These are phyloP conservation scores for Poa pratensis DNA, from an alignment of 176 grass and related monocot species.

Conservation along the genomic window DNA sequence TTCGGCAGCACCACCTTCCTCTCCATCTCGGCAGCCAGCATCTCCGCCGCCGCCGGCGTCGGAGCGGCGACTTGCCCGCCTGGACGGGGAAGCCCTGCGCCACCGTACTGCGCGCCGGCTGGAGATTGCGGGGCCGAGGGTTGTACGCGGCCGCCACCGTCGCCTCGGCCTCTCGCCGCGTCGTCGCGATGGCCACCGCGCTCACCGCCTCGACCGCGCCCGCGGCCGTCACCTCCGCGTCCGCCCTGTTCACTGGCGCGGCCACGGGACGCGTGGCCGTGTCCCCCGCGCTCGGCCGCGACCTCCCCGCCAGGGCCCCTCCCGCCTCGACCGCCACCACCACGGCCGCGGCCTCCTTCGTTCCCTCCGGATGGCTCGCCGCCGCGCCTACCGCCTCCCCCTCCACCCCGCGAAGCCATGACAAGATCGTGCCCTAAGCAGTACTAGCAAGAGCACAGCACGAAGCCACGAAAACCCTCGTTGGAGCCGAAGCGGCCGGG, in stretches of 20 bases:
- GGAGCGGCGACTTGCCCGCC: not conserved
- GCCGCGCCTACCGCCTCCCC: not conserved
- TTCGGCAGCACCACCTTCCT: not conserved
- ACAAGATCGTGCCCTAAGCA: no score
- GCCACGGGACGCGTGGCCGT: not conserved
- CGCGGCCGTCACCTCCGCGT: not conserved
- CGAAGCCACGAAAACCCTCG: not conserved
- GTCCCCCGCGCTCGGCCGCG: not conserved
- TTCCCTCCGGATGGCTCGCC: not conserved
- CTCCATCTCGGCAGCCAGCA: not conserved
- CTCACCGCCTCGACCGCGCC: not conserved
- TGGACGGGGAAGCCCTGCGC: not conserved
- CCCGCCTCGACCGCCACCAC: not conserved
- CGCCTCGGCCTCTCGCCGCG: conserved; percentile 5
- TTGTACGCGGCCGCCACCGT: not conserved
- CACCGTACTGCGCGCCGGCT: not conserved
- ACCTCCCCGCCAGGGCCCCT: not conserved
- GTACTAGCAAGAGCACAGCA: not conserved
- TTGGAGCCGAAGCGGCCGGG: not conserved
- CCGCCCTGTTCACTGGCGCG: not conserved
- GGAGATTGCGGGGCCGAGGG: conserved; percentile 3
- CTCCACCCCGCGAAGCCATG: not conserved
- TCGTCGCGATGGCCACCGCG: not conserved
- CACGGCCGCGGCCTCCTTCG: not conserved
- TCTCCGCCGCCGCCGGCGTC: no score